These are phyloP conservation scores for Plasmopara halstedii DNA, from an alignment of 352 stramenopile species.

Conservation along the genomic window DNA sequence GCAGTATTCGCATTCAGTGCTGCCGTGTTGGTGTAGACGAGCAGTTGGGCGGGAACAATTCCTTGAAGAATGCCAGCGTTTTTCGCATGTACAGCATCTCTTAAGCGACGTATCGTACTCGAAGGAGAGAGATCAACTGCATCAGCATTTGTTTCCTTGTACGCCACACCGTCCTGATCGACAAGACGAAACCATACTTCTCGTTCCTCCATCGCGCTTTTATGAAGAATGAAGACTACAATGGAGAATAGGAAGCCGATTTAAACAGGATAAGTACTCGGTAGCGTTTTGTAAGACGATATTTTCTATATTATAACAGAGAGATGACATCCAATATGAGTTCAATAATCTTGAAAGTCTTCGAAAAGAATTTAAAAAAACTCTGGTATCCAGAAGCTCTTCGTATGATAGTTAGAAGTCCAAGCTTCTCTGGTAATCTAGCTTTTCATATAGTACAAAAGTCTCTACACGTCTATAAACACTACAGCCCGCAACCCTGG, in stretches of 20 bases:
- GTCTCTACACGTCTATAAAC: not conserved
- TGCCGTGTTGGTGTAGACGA: not conserved
- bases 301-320: not conserved
- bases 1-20: not conserved
- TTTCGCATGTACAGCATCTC: not conserved
- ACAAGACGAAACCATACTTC: not conserved
- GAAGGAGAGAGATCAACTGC: not conserved
- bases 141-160: not conserved
- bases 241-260: too few species aligned
- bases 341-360: not conserved
- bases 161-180: not conserved
- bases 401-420: not conserved
- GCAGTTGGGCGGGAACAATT: not conserved
- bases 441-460: not conserved
- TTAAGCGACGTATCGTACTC: not conserved
- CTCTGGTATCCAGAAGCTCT: not conserved
- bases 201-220: not conserved
- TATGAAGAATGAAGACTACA: too few species aligned
- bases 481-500: not conserved
- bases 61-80: not conserved
- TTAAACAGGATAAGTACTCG: too few species aligned
- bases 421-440: not conserved
- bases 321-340: not conserved
- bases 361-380: not conserved
- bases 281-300: too few species aligned